Conservation (phyloP, 768 basidiomycete genomes). For the Chalciporus pseudorubinellus region DNA sequence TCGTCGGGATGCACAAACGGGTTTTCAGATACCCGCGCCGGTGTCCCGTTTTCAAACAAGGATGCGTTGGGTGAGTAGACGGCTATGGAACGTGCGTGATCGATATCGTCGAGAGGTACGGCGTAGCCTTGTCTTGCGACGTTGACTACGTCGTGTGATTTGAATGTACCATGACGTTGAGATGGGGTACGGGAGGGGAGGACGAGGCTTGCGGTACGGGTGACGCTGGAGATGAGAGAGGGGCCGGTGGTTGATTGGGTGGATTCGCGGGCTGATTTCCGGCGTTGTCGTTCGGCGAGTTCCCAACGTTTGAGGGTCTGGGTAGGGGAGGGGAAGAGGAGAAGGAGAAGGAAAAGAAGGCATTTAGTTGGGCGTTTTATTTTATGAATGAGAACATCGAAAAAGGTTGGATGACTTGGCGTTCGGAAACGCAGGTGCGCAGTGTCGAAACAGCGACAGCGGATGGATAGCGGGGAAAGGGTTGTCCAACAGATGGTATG, state of each 20-base stretch:
- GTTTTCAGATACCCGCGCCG: constrained; percentile 29
- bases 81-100: constrained; percentile 34
- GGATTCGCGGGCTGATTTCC: constrained; percentile 70
- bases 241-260: constrained; percentile 19
- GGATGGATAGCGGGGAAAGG: neutral
- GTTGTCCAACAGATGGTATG: neutral
- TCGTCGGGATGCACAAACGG: constrained; percentile 42
- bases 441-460: neutral
- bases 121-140: constrained; percentile 25
- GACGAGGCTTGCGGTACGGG: constrained; percentile 56
- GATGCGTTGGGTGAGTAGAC: constrained; percentile 29
- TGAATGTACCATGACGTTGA: constrained; percentile 41
- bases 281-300: constrained; percentile 67
- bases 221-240: constrained; percentile 57
- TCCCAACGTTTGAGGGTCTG: constrained; percentile 82
- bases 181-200: constrained; percentile 45
- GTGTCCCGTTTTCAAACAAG: constrained; percentile 9
- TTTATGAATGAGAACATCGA: neutral
- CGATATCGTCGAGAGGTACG: constrained; percentile 55
- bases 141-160: constrained; percentile 53
- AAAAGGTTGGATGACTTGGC: neutral
- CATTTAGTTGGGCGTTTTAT: neutral
- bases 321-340: neutral
- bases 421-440: too few relatives aligned
- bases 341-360: too few relatives aligned